phyloP scores from a whole-genome alignment of 1,139 yeast species.

The Diutina ranongensis region DNA sequence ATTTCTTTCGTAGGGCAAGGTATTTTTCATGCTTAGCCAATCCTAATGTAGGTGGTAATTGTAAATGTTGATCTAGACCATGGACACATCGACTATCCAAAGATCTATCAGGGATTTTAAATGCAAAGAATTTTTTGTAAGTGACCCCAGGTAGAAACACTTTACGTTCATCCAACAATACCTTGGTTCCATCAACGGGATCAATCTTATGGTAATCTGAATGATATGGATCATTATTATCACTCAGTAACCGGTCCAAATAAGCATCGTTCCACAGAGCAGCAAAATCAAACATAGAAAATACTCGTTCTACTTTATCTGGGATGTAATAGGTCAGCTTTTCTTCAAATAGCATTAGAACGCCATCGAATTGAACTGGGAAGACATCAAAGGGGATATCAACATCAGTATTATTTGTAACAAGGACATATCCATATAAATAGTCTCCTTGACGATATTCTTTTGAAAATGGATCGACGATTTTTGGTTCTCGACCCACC shows the following conservation, averaged over 20 bases:
- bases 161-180: slow-evolving; percentile 18
- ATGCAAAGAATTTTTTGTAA: slow-evolving; percentile 31
- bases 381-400: slow-evolving; percentile 10
- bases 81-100: slow-evolving; percentile 26
- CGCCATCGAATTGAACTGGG: slow-evolving; percentile 11
- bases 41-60: slow-evolving; percentile 27
- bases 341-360: slow-evolving; percentile 9
- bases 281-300: slow-evolving; percentile 30
- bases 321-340: slow-evolving; percentile 8
- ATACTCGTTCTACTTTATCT: slow-evolving; percentile 13
- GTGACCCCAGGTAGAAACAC: slow-evolving; percentile 22
- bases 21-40: slow-evolving; percentile 17
- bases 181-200: slow-evolving; percentile 21
- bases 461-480: not conserved
- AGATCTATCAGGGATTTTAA: slow-evolving; percentile 26
- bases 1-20: slow-evolving; percentile 14
- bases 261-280: slow-evolving; percentile 32
- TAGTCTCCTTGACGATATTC: slow-evolving; percentile 1
- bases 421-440: slow-evolving; percentile 1
- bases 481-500: not conserved
- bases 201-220: slow-evolving; percentile 11
- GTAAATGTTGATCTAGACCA: slow-evolving; percentile 24
- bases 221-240: slow-evolving; percentile 14
- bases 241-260: slow-evolving; percentile 16
- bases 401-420: not conserved